Base-by-base conservation (phyloP, 2,329 filamentous ascomycete genomes). In the Zopfia rhizophila region DNA sequence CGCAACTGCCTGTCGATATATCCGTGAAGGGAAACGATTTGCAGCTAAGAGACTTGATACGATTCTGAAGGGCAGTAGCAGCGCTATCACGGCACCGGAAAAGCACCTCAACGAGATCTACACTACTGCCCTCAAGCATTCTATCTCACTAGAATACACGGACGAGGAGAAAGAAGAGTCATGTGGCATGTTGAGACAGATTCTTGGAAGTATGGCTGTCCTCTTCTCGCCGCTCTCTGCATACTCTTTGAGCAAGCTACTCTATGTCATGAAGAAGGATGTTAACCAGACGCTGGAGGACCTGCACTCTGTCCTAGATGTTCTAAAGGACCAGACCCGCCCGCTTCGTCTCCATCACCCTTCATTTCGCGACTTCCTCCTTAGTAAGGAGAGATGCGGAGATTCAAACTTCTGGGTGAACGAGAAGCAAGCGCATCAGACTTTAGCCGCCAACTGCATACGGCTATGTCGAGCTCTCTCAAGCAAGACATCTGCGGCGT, bases 301-400 rank as follows among this genome's bases (percentile, higher is more conserved):
- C 19, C 36, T 56, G 17, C 51, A 50, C 36, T 41, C 53, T 23
- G 38, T 55, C 29, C 43, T 56, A 4, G 21, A 44, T 29, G 36
- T 56, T 3, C 51, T 48, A 27, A 24, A 45, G 8, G 18, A 19
- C 13, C 14, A 37, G n/a, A n/a, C 36, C 2, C 6, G 17, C 10
- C 36, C 53, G 3, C 17, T 56, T 21, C 30, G 48, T 4, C 24
- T 55, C 5, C 36, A 28, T 16, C 46, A 66, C 31, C 38, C 56
- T n/a, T 68, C 60, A 6, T 68, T 66, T 39, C 53, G 56, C 22
- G 61, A 68, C 8, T 68, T 68, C 43, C 56, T 66, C n/a, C 8
- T 63, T 19, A 36, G 55, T 24, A 41, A 29, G 0, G 13, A 61
- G 7, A 61, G 53, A 50, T 46, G 56, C 10, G 54, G 44, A n/a